A percentile compares a stretch with the other conserved stretches of the same genome.
Evolutionary conservation across 2,329 filamentous ascomycete genomes (phyloP).

Genomic region (Proliferodiscus dingleyae): DNA sequence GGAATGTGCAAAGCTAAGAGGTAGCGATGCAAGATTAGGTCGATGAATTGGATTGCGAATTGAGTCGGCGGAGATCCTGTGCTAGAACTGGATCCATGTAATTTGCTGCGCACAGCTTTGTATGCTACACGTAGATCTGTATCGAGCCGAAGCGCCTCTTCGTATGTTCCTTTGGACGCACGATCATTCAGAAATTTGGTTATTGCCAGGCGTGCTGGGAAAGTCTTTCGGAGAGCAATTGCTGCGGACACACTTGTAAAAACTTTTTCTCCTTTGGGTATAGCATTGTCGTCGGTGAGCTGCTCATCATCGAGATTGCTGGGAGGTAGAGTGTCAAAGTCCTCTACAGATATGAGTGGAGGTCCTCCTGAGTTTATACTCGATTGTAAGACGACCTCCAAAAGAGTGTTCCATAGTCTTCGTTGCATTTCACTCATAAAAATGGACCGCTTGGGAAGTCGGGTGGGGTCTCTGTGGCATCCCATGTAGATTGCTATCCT

Average conservation of each 20-base stretch:
- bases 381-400: conserved; percentile 43
- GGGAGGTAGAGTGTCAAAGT: conserved; percentile 46
- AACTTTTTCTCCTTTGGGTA: conserved; percentile 30
- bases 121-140: conserved; percentile 39
- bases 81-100: conserved; percentile 24
- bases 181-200: conserved; percentile 41
- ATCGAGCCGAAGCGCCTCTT: conserved; percentile 42
- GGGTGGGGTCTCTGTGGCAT: conserved; percentile 43
- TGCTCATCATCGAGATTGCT: conserved; percentile 48
- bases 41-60: conserved; percentile 43
- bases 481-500: conserved; percentile 46
- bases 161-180: conserved; percentile 35
- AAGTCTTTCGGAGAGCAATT: conserved; percentile 39
- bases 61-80: conserved; percentile 23
- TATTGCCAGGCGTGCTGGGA: conserved; percentile 40
- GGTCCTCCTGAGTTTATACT: conserved; percentile 43
- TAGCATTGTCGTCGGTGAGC: conserved; percentile 31
- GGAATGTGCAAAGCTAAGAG: conserved; percentile 52
- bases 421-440: conserved; percentile 44
- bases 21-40: conserved; percentile 50
- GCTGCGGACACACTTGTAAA: conserved; percentile 40
- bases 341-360: conserved; percentile 39
- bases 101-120: no score
- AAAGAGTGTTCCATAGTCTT: conserved; percentile 48
- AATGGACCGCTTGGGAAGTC: conserved; percentile 32